A percentile compares a stretch with the other conserved stretches of the same genome.
Evolutionary conservation across 2,329 filamentous ascomycete genomes (phyloP).

Genomic region (Elsinoe necatrix): DNA sequence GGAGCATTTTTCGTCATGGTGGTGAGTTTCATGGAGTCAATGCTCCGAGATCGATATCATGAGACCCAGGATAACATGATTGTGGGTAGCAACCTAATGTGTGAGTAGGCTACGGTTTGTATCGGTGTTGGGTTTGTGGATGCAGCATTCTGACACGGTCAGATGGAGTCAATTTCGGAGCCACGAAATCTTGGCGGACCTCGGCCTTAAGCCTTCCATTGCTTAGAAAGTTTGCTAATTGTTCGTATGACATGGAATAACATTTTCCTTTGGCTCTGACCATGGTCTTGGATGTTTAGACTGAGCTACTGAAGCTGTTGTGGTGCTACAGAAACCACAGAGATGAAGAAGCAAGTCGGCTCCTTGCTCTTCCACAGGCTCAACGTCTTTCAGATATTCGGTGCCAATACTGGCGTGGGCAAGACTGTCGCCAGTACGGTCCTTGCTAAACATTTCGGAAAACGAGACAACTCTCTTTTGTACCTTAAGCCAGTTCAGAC

Average conservation of each 20-base stretch:
- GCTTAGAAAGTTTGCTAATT: slow-evolving; percentile 9
- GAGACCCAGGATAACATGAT: neutral
- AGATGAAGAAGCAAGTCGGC: slow-evolving; percentile 38
- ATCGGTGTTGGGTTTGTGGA: neutral
- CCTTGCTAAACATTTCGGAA: slow-evolving; percentile 39
- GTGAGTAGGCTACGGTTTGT: neutral
- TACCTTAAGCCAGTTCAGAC: slow-evolving; percentile 81
- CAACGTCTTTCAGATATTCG: slow-evolving; percentile 66
- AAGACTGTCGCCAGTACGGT: slow-evolving; percentile 75
- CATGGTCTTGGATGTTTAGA: neutral
- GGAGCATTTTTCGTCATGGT: neutral
- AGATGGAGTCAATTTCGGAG: slow-evolving; percentile 3
- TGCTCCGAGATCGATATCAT: neutral
- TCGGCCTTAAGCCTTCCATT: slow-evolving; percentile 10
- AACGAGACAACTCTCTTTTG: slow-evolving; percentile 39
- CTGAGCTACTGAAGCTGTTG: neutral
- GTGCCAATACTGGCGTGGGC: slow-evolving; percentile 75
- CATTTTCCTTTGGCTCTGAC: neutral
- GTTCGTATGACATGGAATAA: neutral
- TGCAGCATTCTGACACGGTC: neutral
- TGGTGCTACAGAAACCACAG: slow-evolving; percentile 27
- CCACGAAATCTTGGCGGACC: slow-evolving; percentile 9
- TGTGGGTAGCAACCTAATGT: neutral
- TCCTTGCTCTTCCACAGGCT: slow-evolving; percentile 60
- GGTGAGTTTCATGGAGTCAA: neutral